Conservation (phyloP, 495 filamentous ascomycete genomes). For the Neurospora intermedia region DNA sequence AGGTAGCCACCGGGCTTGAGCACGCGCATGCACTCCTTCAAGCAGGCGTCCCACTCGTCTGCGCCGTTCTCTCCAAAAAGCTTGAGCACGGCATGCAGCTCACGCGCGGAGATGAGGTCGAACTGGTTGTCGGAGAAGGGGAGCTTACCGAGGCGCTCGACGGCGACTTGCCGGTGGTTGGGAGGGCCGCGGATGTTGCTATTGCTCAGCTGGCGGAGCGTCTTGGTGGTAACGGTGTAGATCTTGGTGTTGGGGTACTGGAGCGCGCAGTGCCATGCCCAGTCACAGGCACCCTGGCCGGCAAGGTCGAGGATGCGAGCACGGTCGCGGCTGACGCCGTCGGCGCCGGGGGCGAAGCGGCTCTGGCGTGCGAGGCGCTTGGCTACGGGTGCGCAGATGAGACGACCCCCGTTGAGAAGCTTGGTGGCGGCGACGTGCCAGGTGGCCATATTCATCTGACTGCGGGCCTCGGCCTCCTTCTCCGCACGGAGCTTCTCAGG, state of each 20-base stretch:
- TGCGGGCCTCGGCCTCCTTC: slow-evolving; percentile 67
- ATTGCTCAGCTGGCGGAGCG: slow-evolving; percentile 51
- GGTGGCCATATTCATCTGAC: slow-evolving; percentile 59
- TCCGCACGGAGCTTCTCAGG: slow-evolving; percentile 56
- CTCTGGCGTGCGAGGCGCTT: slow-evolving; percentile 45
- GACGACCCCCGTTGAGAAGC: slow-evolving; percentile 65
- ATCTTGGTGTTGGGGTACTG: slow-evolving; percentile 76
- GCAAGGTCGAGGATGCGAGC: slow-evolving; percentile 79
- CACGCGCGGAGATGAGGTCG: slow-evolving; percentile 85
- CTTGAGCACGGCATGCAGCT: slow-evolving; percentile 71
- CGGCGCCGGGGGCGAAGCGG: slow-evolving; percentile 29
- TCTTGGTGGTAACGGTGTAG: slow-evolving; percentile 71
- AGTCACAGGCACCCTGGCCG: slow-evolving; percentile 76
- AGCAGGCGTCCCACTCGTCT: slow-evolving; percentile 83
- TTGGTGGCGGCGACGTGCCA: slow-evolving; percentile 77
- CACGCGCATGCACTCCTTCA: slow-evolving; percentile 77
- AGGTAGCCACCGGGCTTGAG: slow-evolving; percentile 89
- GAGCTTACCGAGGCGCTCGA: slow-evolving; percentile 62
- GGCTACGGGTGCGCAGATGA: slow-evolving; percentile 67
- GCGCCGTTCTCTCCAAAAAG: slow-evolving; percentile 46
- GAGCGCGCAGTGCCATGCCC: slow-evolving; percentile 86
- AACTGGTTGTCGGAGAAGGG: slow-evolving; percentile 86
- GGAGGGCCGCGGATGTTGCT: slow-evolving; percentile 64
- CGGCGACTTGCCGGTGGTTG: slow-evolving; percentile 75
- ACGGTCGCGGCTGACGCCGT: slow-evolving; percentile 35